phyloP scores from a whole-genome alignment of 768 basidiomycete species.

The Boletus barrowsii region DNA sequence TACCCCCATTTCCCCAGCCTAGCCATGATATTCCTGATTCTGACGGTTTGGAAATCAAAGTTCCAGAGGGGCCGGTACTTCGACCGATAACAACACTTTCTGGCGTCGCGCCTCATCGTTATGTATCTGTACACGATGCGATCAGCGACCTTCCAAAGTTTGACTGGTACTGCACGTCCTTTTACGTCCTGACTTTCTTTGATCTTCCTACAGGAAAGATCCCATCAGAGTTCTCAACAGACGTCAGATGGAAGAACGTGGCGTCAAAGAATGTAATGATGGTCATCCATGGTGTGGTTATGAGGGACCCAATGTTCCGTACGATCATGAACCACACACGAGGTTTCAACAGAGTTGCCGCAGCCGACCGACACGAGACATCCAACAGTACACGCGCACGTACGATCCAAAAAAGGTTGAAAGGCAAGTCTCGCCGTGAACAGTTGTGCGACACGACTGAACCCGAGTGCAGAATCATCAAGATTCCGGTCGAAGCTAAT shows the following conservation, averaged over 20 bases:
- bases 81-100: constrained; percentile 42
- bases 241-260: constrained; percentile 15
- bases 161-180: constrained; percentile 56
- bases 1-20: constrained; percentile 42
- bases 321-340: constrained; percentile 36
- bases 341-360: constrained; percentile 49
- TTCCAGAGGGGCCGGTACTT: constrained; percentile 40
- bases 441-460: background rate
- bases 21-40: constrained; percentile 40
- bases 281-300: constrained; percentile 35
- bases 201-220: constrained; percentile 19
- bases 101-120: constrained; percentile 55
- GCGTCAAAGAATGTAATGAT: constrained; percentile 38
- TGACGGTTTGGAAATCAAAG: constrained; percentile 49
- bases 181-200: background rate
- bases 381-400: constrained; percentile 68
- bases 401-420: constrained; percentile 51
- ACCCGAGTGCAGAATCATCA: constrained; percentile 45
- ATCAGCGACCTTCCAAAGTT: constrained; percentile 70
- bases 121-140: constrained; percentile 67
- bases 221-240: constrained; percentile 8
- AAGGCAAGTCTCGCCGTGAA: constrained; percentile 40
- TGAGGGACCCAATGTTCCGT: constrained; percentile 23
- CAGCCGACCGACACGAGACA: constrained; percentile 39
- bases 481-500: constrained; percentile 50